These are phyloP conservation scores for Rehmannia glutinosa DNA, from an alignment of 257 asterid species.

Conservation along the genomic window DNA sequence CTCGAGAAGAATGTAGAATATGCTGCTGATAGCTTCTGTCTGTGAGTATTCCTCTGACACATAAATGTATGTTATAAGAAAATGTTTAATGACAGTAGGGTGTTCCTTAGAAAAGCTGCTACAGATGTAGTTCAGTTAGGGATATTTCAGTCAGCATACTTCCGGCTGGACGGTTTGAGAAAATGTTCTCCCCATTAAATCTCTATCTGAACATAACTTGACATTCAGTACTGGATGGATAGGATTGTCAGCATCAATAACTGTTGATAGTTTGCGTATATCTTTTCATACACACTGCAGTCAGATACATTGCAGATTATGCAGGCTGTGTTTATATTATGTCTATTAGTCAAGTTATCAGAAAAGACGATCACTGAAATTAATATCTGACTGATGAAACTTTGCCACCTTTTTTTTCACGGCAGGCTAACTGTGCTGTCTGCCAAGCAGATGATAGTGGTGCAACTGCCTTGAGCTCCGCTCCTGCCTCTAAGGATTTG, in stretches of 20 bases:
- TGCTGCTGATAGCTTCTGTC: too few relatives aligned
- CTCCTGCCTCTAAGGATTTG: slow-evolving; percentile 77
- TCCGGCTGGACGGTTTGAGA: too few relatives aligned
- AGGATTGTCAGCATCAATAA: not conserved
- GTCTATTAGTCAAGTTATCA: not conserved
- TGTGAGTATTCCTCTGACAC: too few relatives aligned
- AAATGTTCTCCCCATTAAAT: too few relatives aligned
- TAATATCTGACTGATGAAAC: slow-evolving; percentile 11
- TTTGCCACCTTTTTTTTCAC: slow-evolving; percentile 7
- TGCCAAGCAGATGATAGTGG: slow-evolving; percentile 95
- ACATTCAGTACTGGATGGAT: not conserved
- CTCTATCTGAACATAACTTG: not conserved
- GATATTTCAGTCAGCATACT: too few relatives aligned
- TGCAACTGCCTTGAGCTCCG: slow-evolving; percentile 83
- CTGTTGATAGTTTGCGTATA: not conserved
- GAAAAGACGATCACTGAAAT: slow-evolving; percentile 1
- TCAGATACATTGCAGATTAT: not conserved
- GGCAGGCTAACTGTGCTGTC: slow-evolving; percentile 93
- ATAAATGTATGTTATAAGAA: too few relatives aligned
- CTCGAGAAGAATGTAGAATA: too few relatives aligned
- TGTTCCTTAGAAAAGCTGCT: too few relatives aligned
- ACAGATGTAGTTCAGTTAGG: too few relatives aligned
- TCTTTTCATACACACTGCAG: not conserved
- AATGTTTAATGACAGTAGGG: too few relatives aligned
- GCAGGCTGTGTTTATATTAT: slow-evolving; percentile 4